A percentile compares a stretch with the other conserved stretches of the same genome.
Conservation (phyloP, 2,329 filamentous ascomycete genomes). For the Hortaea sp. region DNA sequence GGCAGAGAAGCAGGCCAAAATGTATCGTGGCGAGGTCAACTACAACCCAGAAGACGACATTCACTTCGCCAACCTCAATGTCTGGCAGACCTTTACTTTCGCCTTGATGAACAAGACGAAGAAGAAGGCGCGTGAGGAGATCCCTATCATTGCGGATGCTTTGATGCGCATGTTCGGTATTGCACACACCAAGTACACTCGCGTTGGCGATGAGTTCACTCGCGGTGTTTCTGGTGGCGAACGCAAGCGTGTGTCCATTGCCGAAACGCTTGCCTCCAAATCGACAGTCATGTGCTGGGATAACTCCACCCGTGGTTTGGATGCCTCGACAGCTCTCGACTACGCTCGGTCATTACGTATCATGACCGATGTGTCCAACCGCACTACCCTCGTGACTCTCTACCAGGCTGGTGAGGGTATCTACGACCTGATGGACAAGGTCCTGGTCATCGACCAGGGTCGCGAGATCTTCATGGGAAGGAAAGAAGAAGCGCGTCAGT, state of each 20-base stretch:
- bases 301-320: conserved; percentile 69
- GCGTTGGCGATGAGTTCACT: conserved; percentile 63
- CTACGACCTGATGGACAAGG: conserved; percentile 69
- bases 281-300: conserved; percentile 69
- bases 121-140: conserved; percentile 52
- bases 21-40: conserved; percentile 65
- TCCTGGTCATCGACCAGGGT: conserved; percentile 65
- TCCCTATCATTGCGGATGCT: conserved; percentile 59
- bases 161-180: conserved; percentile 73
- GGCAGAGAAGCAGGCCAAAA: conserved; percentile 55
- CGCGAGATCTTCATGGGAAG: conserved; percentile 59
- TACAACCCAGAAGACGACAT: conserved; percentile 71
- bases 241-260: conserved; percentile 69
- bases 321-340: conserved; percentile 68
- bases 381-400: conserved; percentile 60
- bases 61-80: conserved; percentile 64
- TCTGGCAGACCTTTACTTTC: conserved; percentile 69
- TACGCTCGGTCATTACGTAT: conserved; percentile 68
- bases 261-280: conserved; percentile 65
- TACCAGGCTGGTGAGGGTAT: conserved; percentile 64
- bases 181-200: conserved; percentile 61
- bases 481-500: conserved; percentile 49
- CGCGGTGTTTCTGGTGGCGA: conserved; percentile 73
- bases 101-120: conserved; percentile 66
- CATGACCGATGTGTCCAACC: conserved; percentile 67